phyloP scores from a whole-genome alignment of 495 filamentous ascomycete genomes.

The Cercophora samala region DNA sequence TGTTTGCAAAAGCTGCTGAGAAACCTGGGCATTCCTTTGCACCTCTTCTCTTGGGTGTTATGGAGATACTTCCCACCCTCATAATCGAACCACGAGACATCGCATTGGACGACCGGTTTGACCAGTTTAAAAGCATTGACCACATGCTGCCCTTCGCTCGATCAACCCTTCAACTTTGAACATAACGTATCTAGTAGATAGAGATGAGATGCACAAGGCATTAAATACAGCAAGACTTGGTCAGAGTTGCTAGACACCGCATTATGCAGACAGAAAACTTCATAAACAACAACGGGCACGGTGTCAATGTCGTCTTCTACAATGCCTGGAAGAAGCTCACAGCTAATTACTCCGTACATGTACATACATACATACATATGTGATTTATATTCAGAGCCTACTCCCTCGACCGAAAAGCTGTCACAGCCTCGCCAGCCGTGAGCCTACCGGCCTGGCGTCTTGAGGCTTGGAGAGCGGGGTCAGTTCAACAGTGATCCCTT shows the following conservation, averaged over 20 bases:
- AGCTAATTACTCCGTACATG: no score
- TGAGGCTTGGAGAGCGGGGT: conserved; percentile 1
- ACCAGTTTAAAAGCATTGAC: not conserved
- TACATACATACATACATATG: no score
- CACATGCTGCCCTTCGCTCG: not conserved
- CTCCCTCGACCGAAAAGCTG: not conserved
- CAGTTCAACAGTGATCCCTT: conserved; percentile 16
- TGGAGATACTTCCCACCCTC: not conserved
- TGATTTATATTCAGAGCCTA: no score
- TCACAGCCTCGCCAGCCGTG: conserved; percentile 11
- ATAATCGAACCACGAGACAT: not conserved
- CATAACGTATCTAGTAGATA: no score
- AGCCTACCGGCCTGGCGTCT: not conserved
- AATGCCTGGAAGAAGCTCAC: no score
- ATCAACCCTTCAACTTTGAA: not conserved
- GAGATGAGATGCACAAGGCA: no score
- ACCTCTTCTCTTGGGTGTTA: not conserved
- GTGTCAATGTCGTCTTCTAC: no score
- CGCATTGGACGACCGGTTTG: not conserved
- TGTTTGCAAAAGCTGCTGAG: not conserved
- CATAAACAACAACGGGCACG: no score
- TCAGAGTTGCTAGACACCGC: no score
- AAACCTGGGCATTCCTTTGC: not conserved
- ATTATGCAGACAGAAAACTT: no score
- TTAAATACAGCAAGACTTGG: no score